Base-by-base conservation (phyloP, 768 basidiomycete species). In the Hortiboletus campestris region DNA sequence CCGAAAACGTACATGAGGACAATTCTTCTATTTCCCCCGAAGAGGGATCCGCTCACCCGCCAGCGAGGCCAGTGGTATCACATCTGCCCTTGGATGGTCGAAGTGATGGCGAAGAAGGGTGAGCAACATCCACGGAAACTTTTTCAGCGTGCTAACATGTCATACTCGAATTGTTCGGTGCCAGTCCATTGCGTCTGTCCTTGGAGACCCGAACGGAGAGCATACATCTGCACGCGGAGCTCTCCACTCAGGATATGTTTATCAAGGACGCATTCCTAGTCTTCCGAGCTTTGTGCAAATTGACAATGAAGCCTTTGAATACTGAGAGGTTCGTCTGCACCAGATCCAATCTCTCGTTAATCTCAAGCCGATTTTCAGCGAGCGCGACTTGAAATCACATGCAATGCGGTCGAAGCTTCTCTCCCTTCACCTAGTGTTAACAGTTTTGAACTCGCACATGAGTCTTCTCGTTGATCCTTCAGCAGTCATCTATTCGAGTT, bases 181-280 rank as follows among this genome's bases (percentile, higher is more conserved):
- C 49, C 31, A 63, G 78, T 58, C 63, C 61, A 19, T 73, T 69
- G 14, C 58, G 39, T 43, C 29, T 40, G 40, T 51, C 59, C 36
- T 38, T 50, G 39, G 59, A 67, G 65, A 44, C 72, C 9, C 44
- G 8, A 38, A 13, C 44, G 22, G 62, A 67, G 42, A 51, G 53
- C 51, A 28, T 52, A 65, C 48, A 70, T 42, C 29, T 60, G 56
- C 67, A 58, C 50, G 74, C 75, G 58, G 81, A 80, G 49, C 76
- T 94, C 52, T 84, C 85, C 19, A 78, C 81, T n/a, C 85, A 90
- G 49, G 96, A 99, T 62, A 74, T 98, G 52, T 96, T 94, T 70
- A 81, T 97, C 67, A 98, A 98, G 69, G 97, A 99, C 67, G 94
- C 97, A 0, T 99, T 98, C 77, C 81, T 99, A 57, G 96, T 99